Percentiles rank a stretch among this genome's conserved stretches.
These are phyloP conservation scores for Carallia brachiata DNA, from an alignment of 345 rosid genomes.

Conservation along the genomic window DNA sequence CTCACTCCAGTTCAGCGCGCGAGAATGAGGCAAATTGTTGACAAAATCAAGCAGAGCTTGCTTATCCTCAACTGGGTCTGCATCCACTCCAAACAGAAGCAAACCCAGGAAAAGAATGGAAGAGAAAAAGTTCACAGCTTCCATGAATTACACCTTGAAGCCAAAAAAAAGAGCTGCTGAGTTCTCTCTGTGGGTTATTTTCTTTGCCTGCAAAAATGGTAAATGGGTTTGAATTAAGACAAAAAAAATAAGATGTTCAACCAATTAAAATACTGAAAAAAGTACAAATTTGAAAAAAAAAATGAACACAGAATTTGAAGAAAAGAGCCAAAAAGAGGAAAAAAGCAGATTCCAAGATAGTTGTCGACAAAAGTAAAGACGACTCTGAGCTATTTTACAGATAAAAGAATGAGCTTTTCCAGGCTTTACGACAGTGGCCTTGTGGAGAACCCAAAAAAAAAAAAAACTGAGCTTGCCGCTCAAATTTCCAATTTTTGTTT, in stretches of 20 bases:
- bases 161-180: slow-evolving; percentile 49
- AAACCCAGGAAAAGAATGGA: slow-evolving; percentile 13
- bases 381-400: slow-evolving; percentile 32
- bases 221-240: slow-evolving; percentile 16
- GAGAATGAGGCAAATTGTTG: slow-evolving; percentile 45
- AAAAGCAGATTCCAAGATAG: slow-evolving; percentile 47
- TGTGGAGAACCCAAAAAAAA: slow-evolving; percentile 27
- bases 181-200: neutral
- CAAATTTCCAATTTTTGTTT: slow-evolving; percentile 7
- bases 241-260: slow-evolving; percentile 11
- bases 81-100: slow-evolving; percentile 11
- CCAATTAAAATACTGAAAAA: slow-evolving; percentile 12
- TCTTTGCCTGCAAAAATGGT: slow-evolving; percentile 15
- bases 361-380: slow-evolving; percentile 47
- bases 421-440: slow-evolving; percentile 35
- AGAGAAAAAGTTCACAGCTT: slow-evolving; percentile 8
- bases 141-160: slow-evolving; percentile 20
- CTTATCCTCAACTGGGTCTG: slow-evolving; percentile 67
- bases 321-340: slow-evolving; percentile 23
- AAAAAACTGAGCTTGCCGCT: slow-evolving; percentile 6
- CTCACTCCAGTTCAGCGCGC: slow-evolving; percentile 58
- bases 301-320: slow-evolving; percentile 35
- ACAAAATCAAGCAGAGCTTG: slow-evolving; percentile 68
- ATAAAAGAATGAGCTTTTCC: slow-evolving; percentile 35
- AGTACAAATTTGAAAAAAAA: slow-evolving; percentile 12